These are phyloP conservation scores for Alternaria tenuissima DNA, from an alignment of 2,329 filamentous ascomycete species.

Conservation along the genomic window DNA sequence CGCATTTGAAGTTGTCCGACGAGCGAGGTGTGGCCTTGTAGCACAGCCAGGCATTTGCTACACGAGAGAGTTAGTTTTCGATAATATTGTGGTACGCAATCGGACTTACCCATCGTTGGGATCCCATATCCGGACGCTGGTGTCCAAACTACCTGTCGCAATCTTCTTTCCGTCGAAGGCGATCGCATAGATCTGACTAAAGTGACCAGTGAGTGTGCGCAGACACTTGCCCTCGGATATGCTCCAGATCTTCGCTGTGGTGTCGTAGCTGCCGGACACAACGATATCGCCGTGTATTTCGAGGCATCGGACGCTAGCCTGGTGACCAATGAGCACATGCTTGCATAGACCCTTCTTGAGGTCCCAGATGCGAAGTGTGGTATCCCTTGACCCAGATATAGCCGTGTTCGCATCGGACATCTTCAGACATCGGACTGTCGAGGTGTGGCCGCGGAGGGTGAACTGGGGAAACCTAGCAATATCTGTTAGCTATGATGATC, in stretches of 20 bases:
- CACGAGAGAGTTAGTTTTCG: constrained; percentile 20
- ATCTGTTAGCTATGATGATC: constrained; percentile 19
- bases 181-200: constrained; percentile 98
- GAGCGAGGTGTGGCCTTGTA: constrained; percentile 95
- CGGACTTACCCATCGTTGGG: constrained; percentile 77
- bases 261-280: constrained; percentile 98
- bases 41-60: constrained; percentile 80
- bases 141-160: constrained; percentile 94
- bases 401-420: constrained; percentile 95
- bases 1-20: constrained; percentile 97
- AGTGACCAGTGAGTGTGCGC: constrained; percentile 89
- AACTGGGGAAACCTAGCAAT: constrained; percentile 38
- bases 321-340: constrained; percentile 92
- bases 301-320: constrained; percentile 92
- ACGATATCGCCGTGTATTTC: constrained; percentile 97
- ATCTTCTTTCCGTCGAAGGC: constrained; percentile 94
- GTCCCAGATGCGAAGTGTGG: constrained; percentile 94
- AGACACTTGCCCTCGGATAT: constrained; percentile 94
- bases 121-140: constrained; percentile 97
- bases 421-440: constrained; percentile 94
- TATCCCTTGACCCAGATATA: constrained; percentile 95
- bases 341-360: constrained; percentile 85
- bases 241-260: constrained; percentile 95
- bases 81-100: constrained; percentile 23
- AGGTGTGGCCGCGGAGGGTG: constrained; percentile 91